Conservation (phyloP, 2,329 filamentous ascomycete genomes). For the Bimuria novae-zelandiae region DNA sequence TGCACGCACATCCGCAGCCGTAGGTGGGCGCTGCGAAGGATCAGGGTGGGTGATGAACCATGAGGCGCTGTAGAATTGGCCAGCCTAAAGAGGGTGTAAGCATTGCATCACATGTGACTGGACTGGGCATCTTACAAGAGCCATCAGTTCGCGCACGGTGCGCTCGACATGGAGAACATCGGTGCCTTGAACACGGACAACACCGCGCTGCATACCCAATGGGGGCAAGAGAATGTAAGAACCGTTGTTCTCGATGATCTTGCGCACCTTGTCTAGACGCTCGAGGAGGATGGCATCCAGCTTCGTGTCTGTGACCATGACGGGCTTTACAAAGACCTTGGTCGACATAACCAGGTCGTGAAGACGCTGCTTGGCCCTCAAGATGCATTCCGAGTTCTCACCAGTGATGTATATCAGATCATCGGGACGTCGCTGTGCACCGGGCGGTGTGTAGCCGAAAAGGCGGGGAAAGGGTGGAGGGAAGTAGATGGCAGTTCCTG, state of each 20-base stretch:
- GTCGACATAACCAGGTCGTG: slow-evolving; percentile 81
- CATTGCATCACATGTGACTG: slow-evolving; percentile 9
- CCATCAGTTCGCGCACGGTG: slow-evolving; percentile 94
- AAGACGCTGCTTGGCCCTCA: slow-evolving; percentile 87
- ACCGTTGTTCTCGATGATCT: slow-evolving; percentile 95
- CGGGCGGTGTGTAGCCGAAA: slow-evolving; percentile 85
- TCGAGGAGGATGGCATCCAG: slow-evolving; percentile 92
- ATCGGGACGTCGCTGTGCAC: slow-evolving; percentile 79
- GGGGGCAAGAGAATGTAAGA: slow-evolving; percentile 92
- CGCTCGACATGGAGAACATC: slow-evolving; percentile 94
- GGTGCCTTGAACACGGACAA: slow-evolving; percentile 87
- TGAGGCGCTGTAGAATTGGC: slow-evolving; percentile 95
- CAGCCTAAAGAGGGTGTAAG: slow-evolving; percentile 64
- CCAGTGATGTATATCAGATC: slow-evolving; percentile 96
- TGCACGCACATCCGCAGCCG: slow-evolving; percentile 73
- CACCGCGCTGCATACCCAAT: slow-evolving; percentile 80
- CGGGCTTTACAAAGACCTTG: slow-evolving; percentile 82
- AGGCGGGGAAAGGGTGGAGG: slow-evolving; percentile 90
- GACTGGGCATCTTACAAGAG: slow-evolving; percentile 65
- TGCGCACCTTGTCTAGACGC: slow-evolving; percentile 92
- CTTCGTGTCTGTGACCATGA: slow-evolving; percentile 86
- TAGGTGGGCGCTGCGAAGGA: slow-evolving; percentile 64
- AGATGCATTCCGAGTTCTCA: slow-evolving; percentile 80
- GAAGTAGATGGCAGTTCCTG: slow-evolving; percentile 97
- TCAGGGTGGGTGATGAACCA: slow-evolving; percentile 91